Conservation (phyloP, 2,329 filamentous ascomycete species). For the Falciphora oryzae region DNA sequence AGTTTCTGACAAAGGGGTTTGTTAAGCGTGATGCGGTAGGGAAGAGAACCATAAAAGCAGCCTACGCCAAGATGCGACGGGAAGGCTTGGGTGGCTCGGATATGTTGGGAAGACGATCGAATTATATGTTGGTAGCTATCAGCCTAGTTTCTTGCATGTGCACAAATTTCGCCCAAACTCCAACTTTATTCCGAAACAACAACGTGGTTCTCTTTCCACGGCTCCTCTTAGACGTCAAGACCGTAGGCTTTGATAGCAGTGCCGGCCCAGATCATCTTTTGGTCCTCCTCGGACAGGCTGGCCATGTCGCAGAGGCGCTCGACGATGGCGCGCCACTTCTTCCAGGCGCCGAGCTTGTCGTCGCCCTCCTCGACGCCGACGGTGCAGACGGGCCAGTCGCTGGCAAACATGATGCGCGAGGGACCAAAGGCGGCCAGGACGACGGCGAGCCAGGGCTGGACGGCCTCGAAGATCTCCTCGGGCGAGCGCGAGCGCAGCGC, state of each 20-base stretch:
- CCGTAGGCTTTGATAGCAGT: slow-evolving; percentile 69
- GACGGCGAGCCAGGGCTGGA: slow-evolving; percentile 66
- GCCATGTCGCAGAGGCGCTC: slow-evolving; percentile 60
- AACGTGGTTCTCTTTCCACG: background rate
- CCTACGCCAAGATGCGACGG: too few relatives aligned
- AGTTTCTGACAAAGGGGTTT: background rate
- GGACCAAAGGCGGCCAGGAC: slow-evolving; percentile 68
- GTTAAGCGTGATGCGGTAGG: too few relatives aligned
- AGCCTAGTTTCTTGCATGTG: background rate
- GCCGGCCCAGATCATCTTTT: slow-evolving; percentile 63
- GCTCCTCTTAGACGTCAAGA: slow-evolving; percentile 24
- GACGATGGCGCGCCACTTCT: slow-evolving; percentile 68
- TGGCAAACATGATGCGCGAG: slow-evolving; percentile 77
- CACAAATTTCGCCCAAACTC: background rate
- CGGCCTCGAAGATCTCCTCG: slow-evolving; percentile 54
- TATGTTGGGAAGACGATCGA: background rate
- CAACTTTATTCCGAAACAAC: background rate
- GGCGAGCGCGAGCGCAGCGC: slow-evolving; percentile 41
- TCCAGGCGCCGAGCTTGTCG: slow-evolving; percentile 51
- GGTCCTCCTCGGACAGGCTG: slow-evolving; percentile 53
- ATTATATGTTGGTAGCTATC: background rate
- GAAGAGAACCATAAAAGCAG: too few relatives aligned
- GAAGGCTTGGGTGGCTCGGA: background rate
- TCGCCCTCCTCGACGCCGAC: slow-evolving; percentile 40
- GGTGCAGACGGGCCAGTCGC: slow-evolving; percentile 91